Evolutionary conservation across 75 land plant genomes (phyloP).

Genomic region (Pinus tabuliformis): DNA sequence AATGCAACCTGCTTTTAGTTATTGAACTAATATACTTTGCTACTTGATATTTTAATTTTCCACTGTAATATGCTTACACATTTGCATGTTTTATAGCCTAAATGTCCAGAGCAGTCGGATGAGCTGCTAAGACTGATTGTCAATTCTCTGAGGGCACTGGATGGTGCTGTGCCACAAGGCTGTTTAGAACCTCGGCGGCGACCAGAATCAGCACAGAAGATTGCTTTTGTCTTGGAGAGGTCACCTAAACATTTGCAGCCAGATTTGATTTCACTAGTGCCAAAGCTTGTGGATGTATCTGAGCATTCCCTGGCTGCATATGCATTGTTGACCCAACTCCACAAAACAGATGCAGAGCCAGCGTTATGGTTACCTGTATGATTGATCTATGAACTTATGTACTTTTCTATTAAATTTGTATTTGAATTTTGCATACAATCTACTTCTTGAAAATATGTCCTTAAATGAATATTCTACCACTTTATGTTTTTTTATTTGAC

Average conservation of each 20-base stretch:
- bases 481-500: neutral
- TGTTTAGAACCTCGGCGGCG: constrained; percentile 42
- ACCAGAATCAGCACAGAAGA: constrained; percentile 48
- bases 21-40: neutral
- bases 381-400: neutral
- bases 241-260: constrained; percentile 47
- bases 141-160: constrained; percentile 46
- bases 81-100: constrained; percentile 21
- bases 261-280: constrained; percentile 41
- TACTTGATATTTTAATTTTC: neutral
- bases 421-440: neutral
- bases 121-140: constrained; percentile 48
- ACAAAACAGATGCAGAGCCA: constrained; percentile 29
- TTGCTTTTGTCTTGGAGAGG: constrained; percentile 37
- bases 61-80: neutral
- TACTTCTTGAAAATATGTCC: too few species aligned
- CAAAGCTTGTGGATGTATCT: constrained; percentile 45
- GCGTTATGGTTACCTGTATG: constrained; percentile 21
- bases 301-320: constrained; percentile 38
- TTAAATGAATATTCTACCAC: neutral
- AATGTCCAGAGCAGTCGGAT: constrained; percentile 55
- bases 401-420: neutral
- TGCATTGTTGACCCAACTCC: constrained; percentile 29
- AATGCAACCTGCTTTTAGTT: neutral
- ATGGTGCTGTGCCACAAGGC: constrained; percentile 52